Percentiles rank a stretch among this genome's conserved stretches.
phyloP scores from a whole-genome alignment of 129 eudicot genomes.

The Silybum marianum region DNA sequence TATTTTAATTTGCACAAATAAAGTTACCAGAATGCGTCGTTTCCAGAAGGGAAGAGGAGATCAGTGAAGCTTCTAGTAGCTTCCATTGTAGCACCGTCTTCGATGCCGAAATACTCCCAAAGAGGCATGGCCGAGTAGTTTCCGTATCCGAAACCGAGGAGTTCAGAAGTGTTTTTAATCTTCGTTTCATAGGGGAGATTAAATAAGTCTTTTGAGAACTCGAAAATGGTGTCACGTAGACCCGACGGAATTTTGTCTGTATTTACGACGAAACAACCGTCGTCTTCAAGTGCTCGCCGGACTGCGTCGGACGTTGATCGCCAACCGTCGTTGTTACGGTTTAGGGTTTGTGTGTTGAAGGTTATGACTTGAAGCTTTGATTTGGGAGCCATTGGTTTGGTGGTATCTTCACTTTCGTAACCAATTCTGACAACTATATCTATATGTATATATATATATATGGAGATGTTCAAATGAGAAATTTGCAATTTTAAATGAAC shows the following conservation, averaged over 20 bases:
- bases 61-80: slow-evolving; percentile 46
- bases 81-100: slow-evolving; percentile 39
- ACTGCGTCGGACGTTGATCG: slow-evolving; percentile 31
- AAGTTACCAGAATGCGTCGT: slow-evolving; percentile 46
- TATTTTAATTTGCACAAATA: neutral
- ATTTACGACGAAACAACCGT: slow-evolving; percentile 51
- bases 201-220: slow-evolving; percentile 42
- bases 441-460: too few relatives aligned
- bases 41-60: slow-evolving; percentile 68
- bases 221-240: slow-evolving; percentile 34
- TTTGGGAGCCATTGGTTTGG: slow-evolving; percentile 29
- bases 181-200: slow-evolving; percentile 48
- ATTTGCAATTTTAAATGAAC: too few relatives aligned
- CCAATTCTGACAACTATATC: neutral
- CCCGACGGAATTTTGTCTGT: slow-evolving; percentile 35
- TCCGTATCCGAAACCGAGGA: slow-evolving; percentile 56
- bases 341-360: slow-evolving; percentile 30
- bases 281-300: slow-evolving; percentile 48
- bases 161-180: slow-evolving; percentile 43
- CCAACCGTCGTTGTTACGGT: slow-evolving; percentile 39
- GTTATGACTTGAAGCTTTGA: slow-evolving; percentile 44
- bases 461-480: too few relatives aligned
- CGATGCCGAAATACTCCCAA: slow-evolving; percentile 60
- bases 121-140: slow-evolving; percentile 47
- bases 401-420: neutral